Evolutionary conservation across 163 green algal species (phyloP).

Genomic region (Scenedesmus sp.): DNA sequence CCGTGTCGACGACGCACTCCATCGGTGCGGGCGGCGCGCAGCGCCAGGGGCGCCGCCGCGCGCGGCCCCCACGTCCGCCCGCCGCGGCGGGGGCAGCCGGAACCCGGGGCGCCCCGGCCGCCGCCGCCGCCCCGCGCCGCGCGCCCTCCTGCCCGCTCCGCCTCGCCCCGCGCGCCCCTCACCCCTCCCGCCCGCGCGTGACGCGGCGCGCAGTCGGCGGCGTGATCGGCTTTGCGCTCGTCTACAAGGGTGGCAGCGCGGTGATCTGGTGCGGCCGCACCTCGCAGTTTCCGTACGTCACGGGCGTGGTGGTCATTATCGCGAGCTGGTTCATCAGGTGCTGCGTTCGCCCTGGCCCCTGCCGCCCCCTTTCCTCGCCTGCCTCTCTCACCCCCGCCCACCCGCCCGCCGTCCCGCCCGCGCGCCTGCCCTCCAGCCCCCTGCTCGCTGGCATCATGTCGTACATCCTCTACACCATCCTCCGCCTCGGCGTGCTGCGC

Average conservation of each 20-base stretch:
- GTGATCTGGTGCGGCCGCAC: conserved; percentile 56
- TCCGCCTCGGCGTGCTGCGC: conserved; percentile 27
- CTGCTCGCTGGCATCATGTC: conserved; percentile 44
- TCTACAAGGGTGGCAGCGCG: conserved; percentile 52
- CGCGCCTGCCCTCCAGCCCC: no score
- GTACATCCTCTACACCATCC: conserved; percentile 24
- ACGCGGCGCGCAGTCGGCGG: conserved; percentile 44
- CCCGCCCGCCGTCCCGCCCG: no score
- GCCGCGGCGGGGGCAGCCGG: no score
- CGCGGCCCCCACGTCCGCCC: no score
- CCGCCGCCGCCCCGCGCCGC: no score
- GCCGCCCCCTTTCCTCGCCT: no score
- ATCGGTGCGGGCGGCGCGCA: conserved; percentile 43
- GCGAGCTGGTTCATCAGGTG: conserved; percentile 58
- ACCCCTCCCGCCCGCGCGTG: neutral
- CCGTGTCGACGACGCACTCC: conserved; percentile 64
- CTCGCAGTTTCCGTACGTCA: conserved; percentile 17
- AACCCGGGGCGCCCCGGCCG: no score
- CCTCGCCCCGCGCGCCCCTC: neutral
- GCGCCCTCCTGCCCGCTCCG: no score
- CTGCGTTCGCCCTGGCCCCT: no score
- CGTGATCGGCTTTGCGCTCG: conserved; percentile 59
- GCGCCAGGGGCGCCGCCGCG: no score
- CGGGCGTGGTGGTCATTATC: conserved; percentile 53
- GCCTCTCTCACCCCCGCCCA: no score